These are phyloP conservation scores for Aspergillus steynii DNA, from an alignment of 495 filamentous ascomycete genomes.

Conservation along the genomic window DNA sequence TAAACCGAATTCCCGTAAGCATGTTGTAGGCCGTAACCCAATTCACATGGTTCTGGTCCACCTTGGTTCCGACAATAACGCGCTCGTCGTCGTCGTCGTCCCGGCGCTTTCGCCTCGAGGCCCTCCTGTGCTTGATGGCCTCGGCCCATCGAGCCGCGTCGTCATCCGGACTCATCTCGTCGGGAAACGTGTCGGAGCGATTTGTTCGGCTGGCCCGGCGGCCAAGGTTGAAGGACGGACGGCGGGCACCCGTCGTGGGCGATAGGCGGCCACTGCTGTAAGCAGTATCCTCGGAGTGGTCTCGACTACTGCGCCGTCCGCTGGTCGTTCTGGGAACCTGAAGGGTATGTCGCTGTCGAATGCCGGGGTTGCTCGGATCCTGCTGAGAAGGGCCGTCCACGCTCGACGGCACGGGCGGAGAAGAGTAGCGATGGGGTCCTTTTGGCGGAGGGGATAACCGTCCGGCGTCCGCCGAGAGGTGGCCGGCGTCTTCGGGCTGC, in stretches of 20 bases:
- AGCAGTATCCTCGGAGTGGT: slow-evolving; percentile 62
- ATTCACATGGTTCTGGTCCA: slow-evolving; percentile 96
- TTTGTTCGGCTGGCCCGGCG: slow-evolving; percentile 81
- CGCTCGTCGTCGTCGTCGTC: slow-evolving; percentile 94
- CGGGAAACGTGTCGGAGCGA: slow-evolving; percentile 76
- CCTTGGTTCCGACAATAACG: slow-evolving; percentile 95
- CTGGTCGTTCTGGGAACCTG: slow-evolving; percentile 72
- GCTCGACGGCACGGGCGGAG: slow-evolving; percentile 62
- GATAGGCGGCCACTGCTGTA: slow-evolving; percentile 80
- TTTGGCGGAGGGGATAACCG: slow-evolving; percentile 40
- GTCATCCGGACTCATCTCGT: slow-evolving; percentile 83
- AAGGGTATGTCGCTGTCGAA: slow-evolving; percentile 85
- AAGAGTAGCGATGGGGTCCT: slow-evolving; percentile 70
- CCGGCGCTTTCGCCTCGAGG: slow-evolving; percentile 73
- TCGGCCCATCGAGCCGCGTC: slow-evolving; percentile 93
- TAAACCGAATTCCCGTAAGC: slow-evolving; percentile 97
- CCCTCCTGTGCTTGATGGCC: slow-evolving; percentile 84
- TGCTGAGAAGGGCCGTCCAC: slow-evolving; percentile 39
- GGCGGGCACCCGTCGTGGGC: slow-evolving; percentile 66
- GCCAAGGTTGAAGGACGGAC: slow-evolving; percentile 79
- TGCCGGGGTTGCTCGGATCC: slow-evolving; percentile 32
- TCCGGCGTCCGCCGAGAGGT: slow-evolving; percentile 41
- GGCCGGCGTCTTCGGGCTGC: slow-evolving; percentile 36
- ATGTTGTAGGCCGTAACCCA: slow-evolving; percentile 99
- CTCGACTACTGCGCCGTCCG: slow-evolving; percentile 53